These are phyloP conservation scores for Diaporthe aspalathi DNA, from an alignment of 2,329 filamentous ascomycete genomes.

Conservation along the genomic window DNA sequence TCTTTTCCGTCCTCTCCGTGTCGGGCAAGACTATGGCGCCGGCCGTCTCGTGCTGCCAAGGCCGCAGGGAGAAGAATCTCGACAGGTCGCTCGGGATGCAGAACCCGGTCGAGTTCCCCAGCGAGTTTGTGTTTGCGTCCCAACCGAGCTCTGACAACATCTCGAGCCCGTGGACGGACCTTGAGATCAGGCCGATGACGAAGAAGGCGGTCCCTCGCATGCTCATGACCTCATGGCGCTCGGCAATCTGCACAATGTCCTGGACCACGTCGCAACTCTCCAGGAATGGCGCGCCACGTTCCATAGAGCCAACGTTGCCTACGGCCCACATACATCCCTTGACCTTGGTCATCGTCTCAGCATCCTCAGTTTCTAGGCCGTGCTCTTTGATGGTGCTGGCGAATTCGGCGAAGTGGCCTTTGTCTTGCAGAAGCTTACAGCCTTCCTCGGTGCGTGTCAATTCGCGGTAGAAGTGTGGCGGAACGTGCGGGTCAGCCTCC, in stretches of 20 bases:
- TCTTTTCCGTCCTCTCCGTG: constrained; percentile 63
- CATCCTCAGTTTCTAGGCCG: constrained; percentile 84
- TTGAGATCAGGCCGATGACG: constrained; percentile 89
- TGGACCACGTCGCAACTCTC: constrained; percentile 90
- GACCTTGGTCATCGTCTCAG: constrained; percentile 88
- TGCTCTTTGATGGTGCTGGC: constrained; percentile 88
- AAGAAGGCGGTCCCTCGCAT: constrained; percentile 97
- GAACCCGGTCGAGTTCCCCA: constrained; percentile 86
- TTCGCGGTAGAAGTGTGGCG: constrained; percentile 98
- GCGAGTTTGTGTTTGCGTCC: constrained; percentile 88
- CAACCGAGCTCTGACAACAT: constrained; percentile 91
- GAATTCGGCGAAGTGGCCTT: constrained; percentile 97
- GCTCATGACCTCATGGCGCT: constrained; percentile 89
- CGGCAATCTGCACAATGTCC: constrained; percentile 88
- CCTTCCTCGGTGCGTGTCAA: constrained; percentile 93
- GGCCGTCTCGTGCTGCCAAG: constrained; percentile 66
- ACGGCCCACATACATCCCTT: constrained; percentile 98
- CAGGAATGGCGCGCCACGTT: constrained; percentile 92
- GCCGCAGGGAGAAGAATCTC: constrained; percentile 79
- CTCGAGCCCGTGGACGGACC: constrained; percentile 91
- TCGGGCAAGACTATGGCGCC: constrained; percentile 60
- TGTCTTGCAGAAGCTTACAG: constrained; percentile 88
- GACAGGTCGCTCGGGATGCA: constrained; percentile 85
- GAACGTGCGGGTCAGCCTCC: constrained; percentile 74
- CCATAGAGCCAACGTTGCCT: constrained; percentile 98